Evolutionary conservation across 176 grass and related monocot genomes (phyloP), one percentile per base, ranked within the genome.

Genomic region (Cocos nucifera): DNA sequence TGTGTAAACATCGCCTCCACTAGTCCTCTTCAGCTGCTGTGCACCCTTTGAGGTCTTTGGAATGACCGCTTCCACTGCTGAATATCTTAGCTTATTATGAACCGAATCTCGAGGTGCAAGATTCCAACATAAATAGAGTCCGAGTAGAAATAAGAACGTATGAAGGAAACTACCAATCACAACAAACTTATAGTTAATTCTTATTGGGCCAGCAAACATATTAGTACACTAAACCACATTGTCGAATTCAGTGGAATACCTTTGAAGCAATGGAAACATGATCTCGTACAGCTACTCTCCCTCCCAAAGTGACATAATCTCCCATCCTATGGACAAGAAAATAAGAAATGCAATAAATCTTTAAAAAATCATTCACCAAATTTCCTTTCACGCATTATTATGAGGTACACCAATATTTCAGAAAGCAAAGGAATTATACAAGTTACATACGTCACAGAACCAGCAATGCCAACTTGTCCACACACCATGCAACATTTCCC

Each of bases 391-490:
- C 14, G 35, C 9, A 12, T 44, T 44, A 44, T 9, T 44, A 44
- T 9, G 0, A 35, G 8, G 6, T 35, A 44, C 35, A 44, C 2
- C 66, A 75, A 63, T 4, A 64, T 30, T 29, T 53, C 23, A 72
- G 15, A 63, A 57, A 49, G 4, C 19, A 54, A 57, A 24, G 39
- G 72, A 65, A 72, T 28, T 12, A 62, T 30, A 50, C 48, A 10
- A 82, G 18, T 52, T 25, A 60, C 73, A 35, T 80, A 97, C 92
- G 69, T 91, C 26, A 39, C 83, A 70, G 84, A 97, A 80, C 92
- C 87, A 75, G 92, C 92, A 63, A 97, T 85, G 50, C 92, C 92
- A 54, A 75, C 87, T 85, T 97, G 92, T 67, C 92, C 92, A 24
- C 87, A 97, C 20, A 97, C 76, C 50, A 97, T 88, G 70, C 87